These are phyloP conservation scores for Fragosphaeria purpurea DNA, from an alignment of 2,329 filamentous ascomycete genomes.

Conservation along the genomic window DNA sequence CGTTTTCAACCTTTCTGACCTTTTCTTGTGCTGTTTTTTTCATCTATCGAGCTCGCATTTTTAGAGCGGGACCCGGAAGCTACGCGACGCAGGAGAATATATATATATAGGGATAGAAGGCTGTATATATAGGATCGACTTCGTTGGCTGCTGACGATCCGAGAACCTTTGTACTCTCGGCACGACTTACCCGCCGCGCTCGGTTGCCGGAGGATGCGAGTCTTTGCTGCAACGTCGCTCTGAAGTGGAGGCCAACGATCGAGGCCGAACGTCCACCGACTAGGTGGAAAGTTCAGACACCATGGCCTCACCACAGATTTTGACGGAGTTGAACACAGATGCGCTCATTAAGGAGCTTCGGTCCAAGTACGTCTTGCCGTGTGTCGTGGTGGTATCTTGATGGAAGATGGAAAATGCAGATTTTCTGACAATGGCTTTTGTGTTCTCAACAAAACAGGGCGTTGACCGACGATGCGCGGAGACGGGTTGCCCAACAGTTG, in stretches of 20 bases:
- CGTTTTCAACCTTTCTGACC: too few relatives aligned
- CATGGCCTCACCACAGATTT: constrained; percentile 15
- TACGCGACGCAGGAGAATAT: too few relatives aligned
- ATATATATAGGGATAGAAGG: too few relatives aligned
- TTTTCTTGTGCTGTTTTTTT: too few relatives aligned
- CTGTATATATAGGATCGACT: too few relatives aligned
- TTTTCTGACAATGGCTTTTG: too few relatives aligned
- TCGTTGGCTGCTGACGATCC: too few relatives aligned
- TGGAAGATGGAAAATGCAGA: too few relatives aligned
- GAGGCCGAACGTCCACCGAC: background rate
- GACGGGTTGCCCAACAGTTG: constrained; percentile 43
- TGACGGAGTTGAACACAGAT: constrained; percentile 47
- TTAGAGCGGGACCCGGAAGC: too few relatives aligned
- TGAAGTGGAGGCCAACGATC: constrained; percentile 11
- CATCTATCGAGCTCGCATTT: too few relatives aligned
- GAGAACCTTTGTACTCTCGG: too few relatives aligned
- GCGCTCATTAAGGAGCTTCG: constrained; percentile 44
- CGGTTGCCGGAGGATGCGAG: constrained; percentile 11
- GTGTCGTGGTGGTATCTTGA: background rate
- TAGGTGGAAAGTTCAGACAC: constrained; percentile 2
- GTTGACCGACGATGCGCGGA: constrained; percentile 37
- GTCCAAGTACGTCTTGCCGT: constrained; percentile 33
- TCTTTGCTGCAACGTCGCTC: constrained; percentile 10
- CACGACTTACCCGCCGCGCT: too few relatives aligned
- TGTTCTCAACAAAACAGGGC: constrained; percentile 11